Evolutionary conservation across 2,329 filamentous ascomycete genomes (phyloP), one percentile per base, ranked within the genome.

Genomic region (Botrytis sinoallii): DNA sequence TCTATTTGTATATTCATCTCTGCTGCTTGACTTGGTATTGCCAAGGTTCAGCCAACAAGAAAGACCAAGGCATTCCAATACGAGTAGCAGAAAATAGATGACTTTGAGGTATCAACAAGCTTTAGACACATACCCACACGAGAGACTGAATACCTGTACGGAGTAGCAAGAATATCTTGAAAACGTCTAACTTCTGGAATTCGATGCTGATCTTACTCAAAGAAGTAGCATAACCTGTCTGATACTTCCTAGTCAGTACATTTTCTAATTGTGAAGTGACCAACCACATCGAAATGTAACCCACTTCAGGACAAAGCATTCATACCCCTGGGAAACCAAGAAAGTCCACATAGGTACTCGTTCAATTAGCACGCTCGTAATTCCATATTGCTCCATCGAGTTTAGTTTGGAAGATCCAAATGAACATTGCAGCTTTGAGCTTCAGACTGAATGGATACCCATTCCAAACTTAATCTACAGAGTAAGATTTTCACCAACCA

Each of bases 31-130:
- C 64, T 52, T 67, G 32, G 64, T 67, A n/a, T 67, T 40, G 64
- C 64, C 64, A 67, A 67, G 64, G 9, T 38, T 67, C 64, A 67
- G 64, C 32, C 64, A 52, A 40, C 64, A 52, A 65, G 44, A 29
- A 52, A 52, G 32, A 52, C 32, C 42, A 64, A 64, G 59, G 59
- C 60, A 63, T n/a, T 40, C 42, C 1, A 29, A 64, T 64, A 64
- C 61, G 38, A 64, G 38, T 29, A 44, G 32, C n/a, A 64, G 38
- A 63, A 35, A 67, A 44, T 44, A 64, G 38, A 63, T 35, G 55
- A 40, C 35, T 38, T 52, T 57, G 35, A 68, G 35, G 46, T 42
- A 52, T 25, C 64, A 68, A 68, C 35, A 55, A 68, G 65, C 65
- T 57, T 68, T 68, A 22, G 65, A 20, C 29, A 55, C 59, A 38